Evolutionary conservation across 2,329 filamentous ascomycete species (phyloP), one percentile per base, ranked within the genome.

Genomic region (Colletotrichum scovillei): DNA sequence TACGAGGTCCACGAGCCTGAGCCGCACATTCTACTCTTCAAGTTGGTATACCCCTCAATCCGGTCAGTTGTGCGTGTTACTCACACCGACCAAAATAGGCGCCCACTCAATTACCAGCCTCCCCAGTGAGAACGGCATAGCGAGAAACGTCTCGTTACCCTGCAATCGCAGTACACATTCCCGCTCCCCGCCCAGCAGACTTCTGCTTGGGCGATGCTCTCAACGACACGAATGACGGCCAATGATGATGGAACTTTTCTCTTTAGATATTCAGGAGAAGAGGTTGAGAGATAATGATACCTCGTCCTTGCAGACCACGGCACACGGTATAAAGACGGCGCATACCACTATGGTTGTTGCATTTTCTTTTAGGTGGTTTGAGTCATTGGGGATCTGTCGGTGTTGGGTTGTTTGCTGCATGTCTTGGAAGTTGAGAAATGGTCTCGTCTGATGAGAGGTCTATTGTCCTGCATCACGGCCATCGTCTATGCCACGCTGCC

Each of bases 1-100:
- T 99, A 99, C 82, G 97, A 99, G 84, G 97, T 99, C 67, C 97
- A 99, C 83, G 97, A 98, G 84, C 97, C 97, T 56, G 97, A 99
- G 86, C 97, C 97, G 76, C 97, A 99, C 83, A 99, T 99, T 80
- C 90, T 99, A 68, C 90, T 99, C 38, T 99, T 99, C 90, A 99
- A 99, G 96, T 98, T 86, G 83, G 94, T 88, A 52, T 53, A 24
- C 38, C n/a, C 32, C 19, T 24, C 38, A 26, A 28, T 46, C 12
- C 22, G 30, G 12, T 16, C 26, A 30, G 46, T 32, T 3, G 16
- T 28, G 24, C 24, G 42, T 16, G 38, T 64, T 7, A 30, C 63
- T 74, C 58, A 72, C 53, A 24, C 5, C 12, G 30, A 22, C 22
- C 11, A 46, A 57, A 22, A 42, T 76, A 97, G 94, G 86, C 92